phyloP scores from a whole-genome alignment of 768 basidiomycete genomes.

The Punctularia strigosozonata region DNA sequence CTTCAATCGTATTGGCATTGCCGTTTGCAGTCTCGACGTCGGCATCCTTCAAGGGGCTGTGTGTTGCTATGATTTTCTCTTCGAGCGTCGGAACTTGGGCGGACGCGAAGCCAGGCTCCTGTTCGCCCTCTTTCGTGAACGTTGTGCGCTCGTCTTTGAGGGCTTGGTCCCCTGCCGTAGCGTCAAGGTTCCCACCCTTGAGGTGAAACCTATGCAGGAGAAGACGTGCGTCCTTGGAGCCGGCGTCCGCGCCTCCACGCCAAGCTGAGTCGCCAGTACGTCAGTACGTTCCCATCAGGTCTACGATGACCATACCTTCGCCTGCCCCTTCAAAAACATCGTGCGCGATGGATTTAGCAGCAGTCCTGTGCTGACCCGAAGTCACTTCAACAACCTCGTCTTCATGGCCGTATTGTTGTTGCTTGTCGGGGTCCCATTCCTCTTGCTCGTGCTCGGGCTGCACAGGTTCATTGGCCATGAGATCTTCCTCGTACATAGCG shows the following conservation, averaged over 20 bases:
- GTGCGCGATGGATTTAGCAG: slow-evolving; percentile 16
- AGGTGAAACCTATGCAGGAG: slow-evolving; percentile 31
- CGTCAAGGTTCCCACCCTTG: slow-evolving; percentile 25
- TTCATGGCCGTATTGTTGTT: slow-evolving; percentile 42
- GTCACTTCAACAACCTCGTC: slow-evolving; percentile 14
- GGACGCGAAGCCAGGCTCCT: slow-evolving; percentile 45
- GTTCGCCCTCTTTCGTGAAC: slow-evolving; percentile 36
- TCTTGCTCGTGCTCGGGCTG: slow-evolving; percentile 40
- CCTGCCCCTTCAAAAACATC: slow-evolving; percentile 26
- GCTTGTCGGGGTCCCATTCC: slow-evolving; percentile 62
- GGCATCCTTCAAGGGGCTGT: slow-evolving; percentile 25
- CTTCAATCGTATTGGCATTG: slow-evolving; percentile 18
- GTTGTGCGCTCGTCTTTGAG: slow-evolving; percentile 41
- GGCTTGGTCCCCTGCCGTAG: slow-evolving; percentile 27
- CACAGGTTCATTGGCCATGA: slow-evolving; percentile 41
- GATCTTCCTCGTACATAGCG: slow-evolving; percentile 64
- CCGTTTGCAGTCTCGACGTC: slow-evolving; percentile 14
- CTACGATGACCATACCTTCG: slow-evolving; percentile 35
- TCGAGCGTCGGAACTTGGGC: slow-evolving; percentile 59
- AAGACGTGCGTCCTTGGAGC: slow-evolving; percentile 23
- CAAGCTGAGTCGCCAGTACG: slow-evolving; percentile 20
- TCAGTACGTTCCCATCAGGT: not conserved
- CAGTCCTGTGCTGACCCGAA: slow-evolving; percentile 9
- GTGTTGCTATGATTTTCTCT: slow-evolving; percentile 48
- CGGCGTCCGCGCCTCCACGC: slow-evolving; percentile 26